A percentile compares a stretch with the other conserved stretches of the same genome.
Evolutionary conservation across 2,329 filamentous ascomycete genomes (phyloP).

Genomic region (Truncatella angustata): DNA sequence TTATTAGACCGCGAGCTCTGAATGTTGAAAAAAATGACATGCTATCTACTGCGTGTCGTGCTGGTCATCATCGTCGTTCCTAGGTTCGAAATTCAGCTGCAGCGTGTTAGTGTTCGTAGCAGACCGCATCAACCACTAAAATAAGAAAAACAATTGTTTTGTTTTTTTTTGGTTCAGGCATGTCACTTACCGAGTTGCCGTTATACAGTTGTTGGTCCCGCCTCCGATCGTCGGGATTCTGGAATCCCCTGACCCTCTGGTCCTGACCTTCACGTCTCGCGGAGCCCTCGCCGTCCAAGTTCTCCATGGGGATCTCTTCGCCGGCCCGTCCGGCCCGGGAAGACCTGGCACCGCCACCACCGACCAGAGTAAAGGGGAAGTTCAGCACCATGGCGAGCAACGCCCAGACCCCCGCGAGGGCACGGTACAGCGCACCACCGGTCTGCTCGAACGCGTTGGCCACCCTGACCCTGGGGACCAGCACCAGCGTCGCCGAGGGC

Average conservation of each 20-base stretch:
- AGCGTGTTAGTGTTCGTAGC: slow-evolving; percentile 32
- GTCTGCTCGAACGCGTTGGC: slow-evolving; percentile 38
- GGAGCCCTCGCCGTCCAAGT: slow-evolving; percentile 24
- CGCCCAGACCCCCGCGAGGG: slow-evolving; percentile 11
- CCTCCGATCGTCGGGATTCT: slow-evolving; percentile 51
- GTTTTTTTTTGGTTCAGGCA: no score
- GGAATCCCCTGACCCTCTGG: slow-evolving; percentile 44
- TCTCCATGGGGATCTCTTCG: slow-evolving; percentile 26
- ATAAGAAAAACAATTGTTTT: no score
- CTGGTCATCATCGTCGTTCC: slow-evolving; percentile 54
- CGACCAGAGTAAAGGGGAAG: slow-evolving; percentile 19
- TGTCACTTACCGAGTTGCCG: slow-evolving; percentile 74
- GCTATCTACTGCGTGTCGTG: no score
- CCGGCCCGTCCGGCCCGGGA: background rate
- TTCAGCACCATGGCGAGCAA: slow-evolving; percentile 6
- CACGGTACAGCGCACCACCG: slow-evolving; percentile 27
- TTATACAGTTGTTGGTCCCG: slow-evolving; percentile 79
- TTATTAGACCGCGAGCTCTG: no score
- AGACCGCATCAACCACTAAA: no score
- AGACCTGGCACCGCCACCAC: slow-evolving; percentile 12
- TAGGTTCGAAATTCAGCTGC: slow-evolving; percentile 68
- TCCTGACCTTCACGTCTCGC: slow-evolving; percentile 9
- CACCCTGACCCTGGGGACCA: slow-evolving; percentile 64
- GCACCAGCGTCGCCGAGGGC: slow-evolving; percentile 79
- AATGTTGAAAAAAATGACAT: no score